phyloP scores from a whole-genome alignment of 106 monocot species.

The Apostasia shenzhenica region DNA sequence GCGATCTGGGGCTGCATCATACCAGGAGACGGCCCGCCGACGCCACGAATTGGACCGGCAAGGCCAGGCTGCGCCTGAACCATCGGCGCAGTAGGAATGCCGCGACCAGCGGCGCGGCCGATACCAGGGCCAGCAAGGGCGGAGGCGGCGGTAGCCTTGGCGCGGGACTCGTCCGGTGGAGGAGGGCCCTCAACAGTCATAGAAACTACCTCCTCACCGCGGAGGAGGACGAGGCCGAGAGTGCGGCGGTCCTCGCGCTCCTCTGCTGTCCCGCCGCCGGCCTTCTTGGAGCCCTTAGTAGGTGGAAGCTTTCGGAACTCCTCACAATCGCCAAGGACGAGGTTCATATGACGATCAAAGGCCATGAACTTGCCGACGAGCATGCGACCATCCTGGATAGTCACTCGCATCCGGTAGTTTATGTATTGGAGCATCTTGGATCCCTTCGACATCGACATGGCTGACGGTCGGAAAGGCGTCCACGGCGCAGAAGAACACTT shows the following conservation, averaged over 20 bases:
- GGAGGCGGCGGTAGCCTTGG: conserved; percentile 32
- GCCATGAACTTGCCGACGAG: conserved; percentile 99
- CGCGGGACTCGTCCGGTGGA: conserved; percentile 70
- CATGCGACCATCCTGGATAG: conserved; percentile 93
- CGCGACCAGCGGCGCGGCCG: conserved; percentile 86
- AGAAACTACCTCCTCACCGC: conserved; percentile 94
- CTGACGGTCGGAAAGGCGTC: not conserved
- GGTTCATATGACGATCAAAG: conserved; percentile 99
- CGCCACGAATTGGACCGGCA: conserved; percentile 76
- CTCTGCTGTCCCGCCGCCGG: conserved; percentile 10
- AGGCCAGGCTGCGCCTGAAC: conserved; percentile 91
- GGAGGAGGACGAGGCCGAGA: conserved; percentile 83
- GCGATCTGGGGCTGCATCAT: conserved; percentile 96
- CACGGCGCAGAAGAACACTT: too few relatives aligned
- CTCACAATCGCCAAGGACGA: conserved; percentile 98
- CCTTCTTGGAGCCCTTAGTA: conserved; percentile 29
- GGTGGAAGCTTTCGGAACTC: conserved; percentile 94
- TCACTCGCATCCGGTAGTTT: conserved; percentile 98
- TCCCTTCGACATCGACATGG: conserved; percentile 96
- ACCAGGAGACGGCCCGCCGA: conserved; percentile 84
- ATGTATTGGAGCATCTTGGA: conserved; percentile 99
- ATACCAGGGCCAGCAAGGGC: conserved; percentile 64
- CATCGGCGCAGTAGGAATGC: conserved; percentile 71
- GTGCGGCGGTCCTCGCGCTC: conserved; percentile 89
- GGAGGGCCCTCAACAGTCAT: conserved; percentile 91